Evolutionary conservation across 139 green algal species (phyloP), one percentile per base, ranked within the genome.

Genomic region (Chlamydomonas incerta): DNA sequence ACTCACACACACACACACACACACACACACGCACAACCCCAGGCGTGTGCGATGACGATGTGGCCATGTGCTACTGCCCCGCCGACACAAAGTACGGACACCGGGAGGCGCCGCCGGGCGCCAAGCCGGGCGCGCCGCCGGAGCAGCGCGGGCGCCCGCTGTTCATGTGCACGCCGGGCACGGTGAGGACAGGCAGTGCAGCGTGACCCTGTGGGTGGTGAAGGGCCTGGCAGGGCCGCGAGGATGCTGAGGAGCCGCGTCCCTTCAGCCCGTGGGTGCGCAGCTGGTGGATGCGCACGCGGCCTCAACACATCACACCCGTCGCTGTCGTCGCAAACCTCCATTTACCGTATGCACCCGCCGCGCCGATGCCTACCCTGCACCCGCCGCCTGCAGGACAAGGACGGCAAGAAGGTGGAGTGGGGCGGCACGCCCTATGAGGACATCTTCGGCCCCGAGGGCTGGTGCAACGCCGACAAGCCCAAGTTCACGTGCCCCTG

Each of bases 381-480:
- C 35, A 35, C 35, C 28, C 34, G 3, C 34, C 68, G 17, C 17
- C 35, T 11, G 1, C 79, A 85, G 79, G 79, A 85, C 46, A 72
- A 67, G 65, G 65, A 74, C 9, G 79, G 79, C n/a, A 50, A 41
- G 21, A 85, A 85, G 65, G 79, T 85, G 28, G 68, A 80, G 55
- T 91, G 80, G 80, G 89, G 90, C 28, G 47, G 41, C 23, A 58
- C 71, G 1, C 41, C 76, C 10, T 86, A 72, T 34, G 83, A 85
- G 13, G 79, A 92, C 28, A 58, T 95, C 46, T 90, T 90, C 50
- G 92, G 92, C 13, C 69, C 55, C 0, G 31, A 89, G 11, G 92
- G 92, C 55, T 95, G 90, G 89, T 95, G 92, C 81, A 87, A 93
- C 55, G 82, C 89, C 23, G 87, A 88, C 47, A 31, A 63, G 5